These are phyloP conservation scores for Petrea volubilis DNA, from an alignment of 257 asterid species.

Conservation along the genomic window DNA sequence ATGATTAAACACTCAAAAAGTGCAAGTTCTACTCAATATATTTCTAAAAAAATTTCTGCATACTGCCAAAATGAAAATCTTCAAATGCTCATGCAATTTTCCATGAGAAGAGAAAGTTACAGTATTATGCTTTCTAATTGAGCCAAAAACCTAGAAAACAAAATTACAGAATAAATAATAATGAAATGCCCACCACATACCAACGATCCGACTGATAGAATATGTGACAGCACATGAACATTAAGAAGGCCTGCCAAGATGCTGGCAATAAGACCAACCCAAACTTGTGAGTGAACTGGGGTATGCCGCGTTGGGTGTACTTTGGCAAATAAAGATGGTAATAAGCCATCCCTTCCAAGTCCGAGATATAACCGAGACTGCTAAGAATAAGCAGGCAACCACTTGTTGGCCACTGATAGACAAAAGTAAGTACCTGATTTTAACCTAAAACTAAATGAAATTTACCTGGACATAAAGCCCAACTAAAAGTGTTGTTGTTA, in stretches of 20 bases:
- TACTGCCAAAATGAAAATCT: conserved; percentile 5
- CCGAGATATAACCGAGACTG: conserved; percentile 98
- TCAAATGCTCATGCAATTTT: neutral
- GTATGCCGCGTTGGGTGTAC: conserved; percentile 79
- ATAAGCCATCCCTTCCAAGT: conserved; percentile 92
- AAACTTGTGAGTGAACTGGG: conserved; percentile 84
- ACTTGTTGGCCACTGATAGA: conserved; percentile 16
- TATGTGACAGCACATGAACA: conserved; percentile 82
- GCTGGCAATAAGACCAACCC: conserved; percentile 89
- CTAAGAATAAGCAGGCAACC: conserved; percentile 27
- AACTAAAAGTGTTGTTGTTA: conserved; percentile 88
- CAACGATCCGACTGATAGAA: conserved; percentile 93
- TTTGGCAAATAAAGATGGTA: conserved; percentile 75
- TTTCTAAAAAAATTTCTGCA: neutral
- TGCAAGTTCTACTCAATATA: neutral
- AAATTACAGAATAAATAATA: neutral
- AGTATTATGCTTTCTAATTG: conserved; percentile 6
- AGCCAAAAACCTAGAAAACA: neutral
- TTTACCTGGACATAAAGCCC: conserved; percentile 97
- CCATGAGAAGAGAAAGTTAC: neutral
- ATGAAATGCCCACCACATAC: conserved; percentile 43
- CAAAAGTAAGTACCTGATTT: conserved; percentile 1
- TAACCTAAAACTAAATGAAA: conserved; percentile 17
- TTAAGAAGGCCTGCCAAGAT: conserved; percentile 83
- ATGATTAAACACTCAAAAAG: neutral